Base-by-base conservation (phyloP, 2,329 filamentous ascomycete species). In the Paracoccidioides brasiliensis region DNA sequence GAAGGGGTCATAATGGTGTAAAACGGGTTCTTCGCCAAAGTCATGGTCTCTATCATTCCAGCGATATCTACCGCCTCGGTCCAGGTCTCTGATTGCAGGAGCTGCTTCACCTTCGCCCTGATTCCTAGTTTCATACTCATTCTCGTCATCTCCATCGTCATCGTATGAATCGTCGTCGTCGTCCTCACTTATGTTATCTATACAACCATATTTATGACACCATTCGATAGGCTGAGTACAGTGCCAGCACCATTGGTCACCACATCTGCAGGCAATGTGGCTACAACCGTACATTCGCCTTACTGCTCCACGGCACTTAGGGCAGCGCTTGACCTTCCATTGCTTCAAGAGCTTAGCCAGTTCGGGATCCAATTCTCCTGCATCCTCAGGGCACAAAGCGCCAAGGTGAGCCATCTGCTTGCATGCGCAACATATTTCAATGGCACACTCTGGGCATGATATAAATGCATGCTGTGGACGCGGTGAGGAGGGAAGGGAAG, bases 251-350 rank as follows among this genome's bases (percentile, higher is more conserved):
- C 73, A 79, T 52, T 77, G 71, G 7, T 74, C 73, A 10, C 76
- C 75, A 55, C 77, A 79, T 12, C 67, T 64, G 56, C 77, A 79
- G 53, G 69, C 63, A 60, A 79, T 73, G 52, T 77, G 74, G 38
- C 64, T 62, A 60, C 77, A 80, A 5, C 77, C 77, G 56, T 61
- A 74, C 71, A 78, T 76, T 54, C 70, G 70, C 58, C 70, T 69
- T 14, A 79, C 64, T 7, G 72, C 76, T n/a, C 72, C 67, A 1
- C 69, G 67, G 57, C 77, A 79, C 54, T 73, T 73, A 0, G 77
- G 77, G 55, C 77, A 80, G 7, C 69, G 67, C 62, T 77, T 79
- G 62, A 77, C 74, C 3, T 74, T 72, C 66, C 71, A 76, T 44
- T 63, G 66, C 50, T 67, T 65, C 2, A 79, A 64, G 38, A 75